phyloP scores from a whole-genome alignment of 352 stramenopile species.

The Thalassiosira pacifica region DNA sequence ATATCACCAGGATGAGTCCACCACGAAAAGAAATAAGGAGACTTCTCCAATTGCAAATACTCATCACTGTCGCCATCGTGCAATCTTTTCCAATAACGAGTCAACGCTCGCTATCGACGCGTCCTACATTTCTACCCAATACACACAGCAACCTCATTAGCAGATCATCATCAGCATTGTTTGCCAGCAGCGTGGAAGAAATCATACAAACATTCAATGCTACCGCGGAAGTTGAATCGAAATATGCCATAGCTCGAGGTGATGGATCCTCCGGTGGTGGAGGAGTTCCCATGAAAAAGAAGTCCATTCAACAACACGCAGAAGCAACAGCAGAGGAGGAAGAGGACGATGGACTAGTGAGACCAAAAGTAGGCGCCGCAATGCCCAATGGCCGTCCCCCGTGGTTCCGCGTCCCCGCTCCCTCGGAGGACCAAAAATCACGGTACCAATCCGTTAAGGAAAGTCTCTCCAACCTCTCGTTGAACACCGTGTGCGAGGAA shows the following conservation, averaged over 20 bases:
- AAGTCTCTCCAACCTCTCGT: constrained; percentile 75
- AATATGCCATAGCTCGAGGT: constrained; percentile 74
- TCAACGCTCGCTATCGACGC: not conserved
- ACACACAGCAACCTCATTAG: not conserved
- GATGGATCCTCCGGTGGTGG: constrained; percentile 83
- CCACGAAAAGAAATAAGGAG: constrained; percentile 6
- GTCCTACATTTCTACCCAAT: constrained; percentile 15
- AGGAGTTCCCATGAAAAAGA: constrained; percentile 76
- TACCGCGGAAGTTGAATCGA: constrained; percentile 1
- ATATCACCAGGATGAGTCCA: not conserved
- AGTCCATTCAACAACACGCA: constrained; percentile 9
- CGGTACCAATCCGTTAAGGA: constrained; percentile 80
- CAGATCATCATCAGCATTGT: constrained; percentile 21
- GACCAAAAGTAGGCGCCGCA: constrained; percentile 81
- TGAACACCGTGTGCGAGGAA: constrained; percentile 99
- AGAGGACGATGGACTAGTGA: constrained; percentile 51
- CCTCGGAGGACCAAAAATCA: constrained; percentile 81
- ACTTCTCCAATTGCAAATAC: constrained; percentile 16
- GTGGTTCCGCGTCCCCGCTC: constrained; percentile 89
- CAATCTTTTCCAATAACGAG: constrained; percentile 20
- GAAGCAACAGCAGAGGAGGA: constrained; percentile 29
- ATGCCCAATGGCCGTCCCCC: constrained; percentile 88
- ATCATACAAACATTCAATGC: not conserved
- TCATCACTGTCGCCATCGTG: not conserved
- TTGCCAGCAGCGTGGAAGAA: constrained; percentile 33